These are phyloP conservation scores for Ogataea trehaloabstinens DNA, from an alignment of 805 yeast genomes.

Conservation along the genomic window DNA sequence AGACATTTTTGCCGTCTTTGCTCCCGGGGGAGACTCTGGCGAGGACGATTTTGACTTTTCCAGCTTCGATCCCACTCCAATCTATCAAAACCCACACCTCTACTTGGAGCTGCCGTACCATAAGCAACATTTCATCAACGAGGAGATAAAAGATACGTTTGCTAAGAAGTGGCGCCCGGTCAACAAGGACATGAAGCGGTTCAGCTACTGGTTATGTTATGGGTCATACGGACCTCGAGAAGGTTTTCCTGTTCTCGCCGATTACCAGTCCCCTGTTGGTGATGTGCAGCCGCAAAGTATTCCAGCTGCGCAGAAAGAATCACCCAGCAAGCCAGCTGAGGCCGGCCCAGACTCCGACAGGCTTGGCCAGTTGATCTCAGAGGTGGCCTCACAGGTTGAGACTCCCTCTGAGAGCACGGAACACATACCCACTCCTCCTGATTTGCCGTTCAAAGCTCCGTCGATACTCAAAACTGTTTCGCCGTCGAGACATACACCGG, in stretches of 20 bases:
- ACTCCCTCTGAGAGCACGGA: constrained; percentile 3
- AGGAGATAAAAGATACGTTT: constrained; percentile 42
- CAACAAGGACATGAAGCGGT: constrained; percentile 47
- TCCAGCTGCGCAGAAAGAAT: not conserved
- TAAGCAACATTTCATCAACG: constrained; percentile 56
- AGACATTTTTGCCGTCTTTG: constrained; percentile 35
- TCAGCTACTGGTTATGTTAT: constrained; percentile 61
- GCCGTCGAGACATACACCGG: constrained; percentile 31
- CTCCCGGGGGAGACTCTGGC: constrained; percentile 30
- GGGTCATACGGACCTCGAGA: constrained; percentile 74
- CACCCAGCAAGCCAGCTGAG: constrained; percentile 2
- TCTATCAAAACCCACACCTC: constrained; percentile 29
- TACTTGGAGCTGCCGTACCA: constrained; percentile 39
- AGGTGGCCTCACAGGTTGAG: constrained; percentile 1
- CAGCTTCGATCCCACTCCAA: constrained; percentile 33
- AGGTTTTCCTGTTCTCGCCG: constrained; percentile 46
- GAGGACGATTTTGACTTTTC: constrained; percentile 31
- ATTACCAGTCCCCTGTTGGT: constrained; percentile 22
- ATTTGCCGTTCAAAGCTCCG: constrained; percentile 55
- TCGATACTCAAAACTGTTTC: constrained; percentile 26
- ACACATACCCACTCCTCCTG: constrained; percentile 43
- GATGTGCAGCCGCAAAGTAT: not conserved
- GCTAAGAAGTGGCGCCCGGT: constrained; percentile 57
- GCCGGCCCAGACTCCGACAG: constrained; percentile 2
- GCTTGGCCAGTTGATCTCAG: constrained; percentile 12